A percentile compares a stretch with the other conserved stretches of the same genome.
phyloP scores from a whole-genome alignment of 148 eudicot genomes.

The Gaultheria prostrata region DNA sequence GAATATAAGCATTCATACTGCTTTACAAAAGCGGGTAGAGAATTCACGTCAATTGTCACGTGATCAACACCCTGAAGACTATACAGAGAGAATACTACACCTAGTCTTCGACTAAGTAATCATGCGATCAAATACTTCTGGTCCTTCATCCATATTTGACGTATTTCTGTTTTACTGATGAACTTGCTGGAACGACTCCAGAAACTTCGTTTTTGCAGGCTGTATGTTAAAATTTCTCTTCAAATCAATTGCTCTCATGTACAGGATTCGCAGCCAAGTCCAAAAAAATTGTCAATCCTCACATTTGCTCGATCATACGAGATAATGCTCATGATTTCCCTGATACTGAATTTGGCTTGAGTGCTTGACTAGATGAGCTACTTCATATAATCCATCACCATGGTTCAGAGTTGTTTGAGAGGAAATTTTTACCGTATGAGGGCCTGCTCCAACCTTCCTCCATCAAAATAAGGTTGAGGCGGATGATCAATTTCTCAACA shows the following conservation, averaged over 20 bases:
- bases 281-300: neutral
- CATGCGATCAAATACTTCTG: neutral
- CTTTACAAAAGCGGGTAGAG: neutral
- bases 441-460: slow-evolving; percentile 69
- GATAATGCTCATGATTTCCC: neutral
- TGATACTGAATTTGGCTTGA: neutral
- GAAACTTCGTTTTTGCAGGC: neutral
- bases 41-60: neutral
- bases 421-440: slow-evolving; percentile 29
- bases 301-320: neutral
- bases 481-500: slow-evolving; percentile 53
- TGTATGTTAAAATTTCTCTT: neutral
- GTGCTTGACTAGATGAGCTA: too few relatives aligned
- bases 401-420: slow-evolving; percentile 61
- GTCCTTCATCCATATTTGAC: neutral
- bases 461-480: slow-evolving; percentile 70
- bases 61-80: neutral
- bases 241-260: neutral
- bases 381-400: slow-evolving; percentile 38
- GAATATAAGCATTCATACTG: neutral
- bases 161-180: neutral
- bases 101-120: neutral
- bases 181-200: neutral
- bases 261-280: neutral
- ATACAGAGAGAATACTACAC: neutral